A percentile compares a stretch with the other conserved stretches of the same genome.
These are phyloP conservation scores for Trichoderma guizhouense DNA, from an alignment of 2,329 filamentous ascomycete genomes.

Conservation along the genomic window DNA sequence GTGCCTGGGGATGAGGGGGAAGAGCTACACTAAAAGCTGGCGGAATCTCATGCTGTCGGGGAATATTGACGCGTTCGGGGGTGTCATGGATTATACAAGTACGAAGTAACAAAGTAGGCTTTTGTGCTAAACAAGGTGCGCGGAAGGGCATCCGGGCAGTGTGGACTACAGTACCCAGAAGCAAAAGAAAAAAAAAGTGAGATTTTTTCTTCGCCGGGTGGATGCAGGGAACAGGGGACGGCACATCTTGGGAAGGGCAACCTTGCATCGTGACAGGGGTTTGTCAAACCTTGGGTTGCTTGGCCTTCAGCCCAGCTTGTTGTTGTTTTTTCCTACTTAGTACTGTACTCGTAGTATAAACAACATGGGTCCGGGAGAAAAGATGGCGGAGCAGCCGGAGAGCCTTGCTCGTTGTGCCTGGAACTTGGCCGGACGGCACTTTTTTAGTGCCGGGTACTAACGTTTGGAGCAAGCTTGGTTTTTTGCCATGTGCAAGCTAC, in stretches of 20 bases:
- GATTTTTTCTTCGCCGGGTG: slow-evolving; percentile 11
- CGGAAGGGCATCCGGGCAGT: slow-evolving; percentile 13
- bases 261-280: slow-evolving; percentile 17
- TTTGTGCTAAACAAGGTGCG: slow-evolving; percentile 4
- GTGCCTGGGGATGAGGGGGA: slow-evolving; percentile 3
- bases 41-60: slow-evolving; percentile 6
- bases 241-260: slow-evolving; percentile 16
- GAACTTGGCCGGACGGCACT: neutral
- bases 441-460: neutral
- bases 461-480: neutral
- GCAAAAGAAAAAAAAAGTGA: neutral
- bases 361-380: neutral
- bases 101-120: neutral
- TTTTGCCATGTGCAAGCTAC: neutral
- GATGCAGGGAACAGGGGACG: slow-evolving; percentile 17
- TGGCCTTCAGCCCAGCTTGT: slow-evolving; percentile 14
- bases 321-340: neutral
- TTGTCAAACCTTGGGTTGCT: slow-evolving; percentile 5
- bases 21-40: slow-evolving; percentile 16
- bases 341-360: neutral
- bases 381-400: neutral
- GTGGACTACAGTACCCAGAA: neutral
- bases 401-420: neutral
- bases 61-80: slow-evolving; percentile 3
- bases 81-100: neutral